Conservation (phyloP, 2,329 filamentous ascomycete genomes). For the Penicillium thymicola region DNA sequence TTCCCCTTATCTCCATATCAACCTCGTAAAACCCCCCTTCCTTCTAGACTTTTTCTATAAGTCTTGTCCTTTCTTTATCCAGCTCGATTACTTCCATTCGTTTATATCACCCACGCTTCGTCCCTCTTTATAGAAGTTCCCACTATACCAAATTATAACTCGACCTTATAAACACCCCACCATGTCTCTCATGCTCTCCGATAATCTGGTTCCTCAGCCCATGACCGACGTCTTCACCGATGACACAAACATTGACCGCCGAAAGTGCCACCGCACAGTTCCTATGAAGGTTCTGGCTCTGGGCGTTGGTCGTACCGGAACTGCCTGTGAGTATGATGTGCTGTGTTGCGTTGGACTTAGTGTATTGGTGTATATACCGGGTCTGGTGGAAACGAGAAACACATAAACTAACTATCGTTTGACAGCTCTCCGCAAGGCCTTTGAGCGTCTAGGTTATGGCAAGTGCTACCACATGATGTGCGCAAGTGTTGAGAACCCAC, state of each 20-base stretch:
- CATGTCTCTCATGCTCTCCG: slow-evolving; percentile 38
- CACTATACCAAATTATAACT: slow-evolving; percentile 1
- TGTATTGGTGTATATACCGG: not conserved
- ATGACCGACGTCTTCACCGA: slow-evolving; percentile 52
- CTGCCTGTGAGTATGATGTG: slow-evolving; percentile 55
- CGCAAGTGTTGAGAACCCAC: slow-evolving; percentile 65
- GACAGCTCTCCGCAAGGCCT: slow-evolving; percentile 60
- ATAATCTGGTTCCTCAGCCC: slow-evolving; percentile 41
- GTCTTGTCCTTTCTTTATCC: slow-evolving; percentile 22
- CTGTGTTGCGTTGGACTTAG: not conserved
- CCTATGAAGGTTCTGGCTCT: slow-evolving; percentile 71
- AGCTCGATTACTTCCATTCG: slow-evolving; percentile 7
- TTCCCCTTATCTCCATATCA: slow-evolving; percentile 21
- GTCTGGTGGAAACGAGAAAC: not conserved
- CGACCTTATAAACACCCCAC: slow-evolving; percentile 9
- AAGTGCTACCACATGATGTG: slow-evolving; percentile 74
- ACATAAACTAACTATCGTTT: slow-evolving; percentile 7
- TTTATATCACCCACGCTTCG: not conserved
- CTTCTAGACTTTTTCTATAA: slow-evolving; percentile 24
- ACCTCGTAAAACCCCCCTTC: slow-evolving; percentile 11
- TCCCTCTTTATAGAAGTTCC: not conserved
- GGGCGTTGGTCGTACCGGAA: slow-evolving; percentile 67
- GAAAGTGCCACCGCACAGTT: slow-evolving; percentile 62
- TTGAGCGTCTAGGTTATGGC: slow-evolving; percentile 64
- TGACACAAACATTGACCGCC: slow-evolving; percentile 66